phyloP scores from a whole-genome alignment of 164 flowering plant genomes.

The Magnolia changhungtana region DNA sequence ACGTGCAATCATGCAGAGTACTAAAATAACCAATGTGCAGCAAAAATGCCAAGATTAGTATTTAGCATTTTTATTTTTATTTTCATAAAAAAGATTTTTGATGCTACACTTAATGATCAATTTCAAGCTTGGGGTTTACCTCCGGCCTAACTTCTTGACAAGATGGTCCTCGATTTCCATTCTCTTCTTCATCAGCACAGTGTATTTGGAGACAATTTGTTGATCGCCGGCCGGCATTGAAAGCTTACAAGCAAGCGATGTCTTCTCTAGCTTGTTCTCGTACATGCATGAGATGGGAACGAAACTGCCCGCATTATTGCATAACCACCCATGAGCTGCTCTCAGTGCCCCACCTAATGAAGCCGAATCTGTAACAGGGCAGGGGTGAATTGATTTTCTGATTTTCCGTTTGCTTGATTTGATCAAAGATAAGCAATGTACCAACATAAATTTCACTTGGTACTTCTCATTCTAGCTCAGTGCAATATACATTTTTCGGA shows the following conservation, averaged over 20 bases:
- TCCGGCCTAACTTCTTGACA: conserved; percentile 62
- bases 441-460: too few species aligned
- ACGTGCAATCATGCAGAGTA: too few species aligned
- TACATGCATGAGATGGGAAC: conserved; percentile 65
- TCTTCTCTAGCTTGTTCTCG: conserved; percentile 49
- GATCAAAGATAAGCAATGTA: too few species aligned
- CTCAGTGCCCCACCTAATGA: conserved; percentile 86
- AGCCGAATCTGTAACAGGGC: conserved; percentile 66
- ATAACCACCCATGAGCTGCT: conserved; percentile 95
- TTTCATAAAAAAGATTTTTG: too few species aligned
- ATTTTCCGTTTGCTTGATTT: too few species aligned
- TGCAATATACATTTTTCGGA: too few species aligned
- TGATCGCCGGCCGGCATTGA: conserved; percentile 42
- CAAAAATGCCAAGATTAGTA: too few species aligned
- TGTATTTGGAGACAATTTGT: conserved; percentile 52
- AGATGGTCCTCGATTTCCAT: conserved; percentile 70
- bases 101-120: too few species aligned
- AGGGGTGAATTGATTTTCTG: background rate
- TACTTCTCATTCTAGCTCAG: too few species aligned
- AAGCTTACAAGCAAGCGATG: conserved; percentile 69
- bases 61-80: too few species aligned
- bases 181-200: conserved; percentile 72
- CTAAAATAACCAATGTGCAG: too few species aligned
- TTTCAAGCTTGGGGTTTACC: background rate
- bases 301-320: conserved; percentile 55